Evolutionary conservation across 345 rosid species (phyloP).

Genomic region (Eucalyptus erythrocorys): DNA sequence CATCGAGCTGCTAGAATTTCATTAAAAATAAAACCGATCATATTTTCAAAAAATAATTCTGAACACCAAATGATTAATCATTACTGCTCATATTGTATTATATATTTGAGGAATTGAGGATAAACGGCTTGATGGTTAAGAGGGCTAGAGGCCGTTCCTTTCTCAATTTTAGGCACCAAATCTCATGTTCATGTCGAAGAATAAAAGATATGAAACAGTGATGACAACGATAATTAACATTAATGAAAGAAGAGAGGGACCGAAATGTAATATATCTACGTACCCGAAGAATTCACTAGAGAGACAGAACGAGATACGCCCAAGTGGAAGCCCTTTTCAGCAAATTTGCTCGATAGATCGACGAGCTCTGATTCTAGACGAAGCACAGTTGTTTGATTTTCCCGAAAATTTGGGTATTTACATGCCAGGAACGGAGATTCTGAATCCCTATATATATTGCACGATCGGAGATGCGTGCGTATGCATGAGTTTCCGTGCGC

Average conservation of each 20-base stretch:
- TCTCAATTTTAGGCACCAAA: neutral
- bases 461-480: neutral
- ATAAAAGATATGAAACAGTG: no score
- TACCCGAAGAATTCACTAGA: neutral
- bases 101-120: neutral
- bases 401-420: neutral
- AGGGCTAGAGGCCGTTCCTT: neutral
- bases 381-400: neutral
- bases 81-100: neutral
- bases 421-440: neutral
- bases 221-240: no score
- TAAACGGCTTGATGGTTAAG: neutral
- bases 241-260: neutral
- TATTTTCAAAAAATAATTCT: no score
- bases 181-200: neutral
- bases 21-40: no score
- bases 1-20: no score
- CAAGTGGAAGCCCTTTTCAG: neutral
- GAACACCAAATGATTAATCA: no score
- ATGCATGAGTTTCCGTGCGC: neutral
- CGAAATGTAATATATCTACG: neutral
- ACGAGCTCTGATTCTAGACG: neutral
- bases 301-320: neutral
- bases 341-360: neutral
- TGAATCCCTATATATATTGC: neutral